A percentile compares a stretch with the other conserved stretches of the same genome.
Conservation (phyloP, 1,284 basidiomycete species). For the Sporisorium scitamineum region DNA sequence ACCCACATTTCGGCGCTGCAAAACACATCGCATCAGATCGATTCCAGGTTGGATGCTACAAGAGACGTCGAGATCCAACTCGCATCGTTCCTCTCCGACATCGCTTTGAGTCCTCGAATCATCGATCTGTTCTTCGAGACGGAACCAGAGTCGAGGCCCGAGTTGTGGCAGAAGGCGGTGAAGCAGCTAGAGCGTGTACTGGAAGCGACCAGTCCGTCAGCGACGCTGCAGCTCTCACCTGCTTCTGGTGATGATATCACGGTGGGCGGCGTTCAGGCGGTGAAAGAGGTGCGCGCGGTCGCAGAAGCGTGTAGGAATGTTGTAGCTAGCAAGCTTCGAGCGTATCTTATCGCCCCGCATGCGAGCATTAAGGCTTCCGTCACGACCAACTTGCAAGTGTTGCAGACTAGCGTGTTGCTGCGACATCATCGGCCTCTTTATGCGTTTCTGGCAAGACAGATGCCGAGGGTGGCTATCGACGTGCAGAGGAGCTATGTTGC, state of each 20-base stretch:
- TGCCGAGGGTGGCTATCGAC: constrained; percentile 84
- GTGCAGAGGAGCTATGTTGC: constrained; percentile 88
- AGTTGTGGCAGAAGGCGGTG: constrained; percentile 81
- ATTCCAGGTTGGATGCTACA: constrained; percentile 83
- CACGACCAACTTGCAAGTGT: constrained; percentile 90
- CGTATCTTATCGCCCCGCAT: constrained; percentile 84
- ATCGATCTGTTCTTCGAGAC: constrained; percentile 85
- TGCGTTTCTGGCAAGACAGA: constrained; percentile 85
- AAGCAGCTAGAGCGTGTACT: constrained; percentile 82
- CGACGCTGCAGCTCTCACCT: neutral
- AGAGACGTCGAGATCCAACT: constrained; percentile 87
- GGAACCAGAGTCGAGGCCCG: constrained; percentile 72
- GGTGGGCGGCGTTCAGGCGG: constrained; percentile 73
- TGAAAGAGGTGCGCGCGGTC: constrained; percentile 83
- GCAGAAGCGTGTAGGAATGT: constrained; percentile 86
- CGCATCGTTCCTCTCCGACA: constrained; percentile 80
- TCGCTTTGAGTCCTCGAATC: constrained; percentile 84
- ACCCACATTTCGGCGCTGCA: constrained; percentile 95
- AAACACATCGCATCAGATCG: constrained; percentile 87
- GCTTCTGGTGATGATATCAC: neutral
- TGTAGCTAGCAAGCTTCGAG: constrained; percentile 83
- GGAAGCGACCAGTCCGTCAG: constrained; percentile 76
- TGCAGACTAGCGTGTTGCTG: constrained; percentile 87
- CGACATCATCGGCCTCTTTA: constrained; percentile 79
- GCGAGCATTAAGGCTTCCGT: constrained; percentile 84